phyloP scores from a whole-genome alignment of 169 alveolate genomes.

The Eimeria acervulina region DNA sequence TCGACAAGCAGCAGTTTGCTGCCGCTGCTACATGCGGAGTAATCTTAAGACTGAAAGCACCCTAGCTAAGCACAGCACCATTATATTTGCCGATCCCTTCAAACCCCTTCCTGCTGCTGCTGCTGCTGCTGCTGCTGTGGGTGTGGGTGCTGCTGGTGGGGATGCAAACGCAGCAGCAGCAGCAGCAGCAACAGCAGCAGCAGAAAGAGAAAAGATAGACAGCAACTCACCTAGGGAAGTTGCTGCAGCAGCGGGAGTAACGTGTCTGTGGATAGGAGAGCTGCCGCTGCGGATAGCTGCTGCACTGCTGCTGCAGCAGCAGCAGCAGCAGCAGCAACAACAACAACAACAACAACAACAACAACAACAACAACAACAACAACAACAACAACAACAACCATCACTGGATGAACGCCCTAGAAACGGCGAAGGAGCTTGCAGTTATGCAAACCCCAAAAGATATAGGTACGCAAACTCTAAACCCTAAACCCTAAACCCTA shows the following conservation, averaged over 20 bases:
- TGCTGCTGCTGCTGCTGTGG: neutral
- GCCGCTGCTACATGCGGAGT: neutral
- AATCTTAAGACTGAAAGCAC: neutral
- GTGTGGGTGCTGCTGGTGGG: neutral
- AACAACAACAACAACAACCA: conserved; percentile 9
- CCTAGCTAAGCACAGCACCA: neutral
- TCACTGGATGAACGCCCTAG: neutral
- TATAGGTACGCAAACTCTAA: conserved; percentile 1
- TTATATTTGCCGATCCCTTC: neutral
- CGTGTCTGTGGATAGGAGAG: neutral
- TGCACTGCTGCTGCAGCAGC: conserved; percentile 17
- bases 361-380: conserved; percentile 5
- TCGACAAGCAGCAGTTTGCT: conserved; percentile 49
- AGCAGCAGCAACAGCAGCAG: neutral
- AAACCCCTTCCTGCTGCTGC: neutral
- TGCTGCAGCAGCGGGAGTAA: neutral
- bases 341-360: conserved; percentile 9
- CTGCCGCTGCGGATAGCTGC: conserved; percentile 19
- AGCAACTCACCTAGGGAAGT: neutral
- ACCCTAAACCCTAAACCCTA: conserved; percentile 33
- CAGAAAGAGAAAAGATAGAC: neutral
- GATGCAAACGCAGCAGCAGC: neutral
- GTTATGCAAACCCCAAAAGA: neutral
- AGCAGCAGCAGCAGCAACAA: conserved; percentile 25
- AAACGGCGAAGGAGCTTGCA: neutral